Evolutionary conservation across 805 yeast genomes (phyloP).

Genomic region (Lachancea kluyveri): DNA sequence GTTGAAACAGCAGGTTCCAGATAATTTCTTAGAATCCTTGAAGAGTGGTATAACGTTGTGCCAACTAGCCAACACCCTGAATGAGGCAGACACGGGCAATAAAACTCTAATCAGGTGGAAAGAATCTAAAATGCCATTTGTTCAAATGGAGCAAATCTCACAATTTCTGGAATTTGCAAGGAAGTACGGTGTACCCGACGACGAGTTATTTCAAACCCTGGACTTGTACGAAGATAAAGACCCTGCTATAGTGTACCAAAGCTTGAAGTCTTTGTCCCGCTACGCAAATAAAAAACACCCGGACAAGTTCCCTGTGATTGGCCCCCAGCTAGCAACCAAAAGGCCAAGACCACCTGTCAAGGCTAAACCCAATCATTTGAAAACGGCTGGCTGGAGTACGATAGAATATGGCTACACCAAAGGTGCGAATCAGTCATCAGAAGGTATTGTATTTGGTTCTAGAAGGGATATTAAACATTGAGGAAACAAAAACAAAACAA

Average conservation of each 20-base stretch:
- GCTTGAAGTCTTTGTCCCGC: slow-evolving; percentile 68
- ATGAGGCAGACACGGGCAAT: slow-evolving; percentile 35
- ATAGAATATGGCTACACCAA: slow-evolving; percentile 54
- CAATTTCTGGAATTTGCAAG: slow-evolving; percentile 60
- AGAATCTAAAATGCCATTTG: slow-evolving; percentile 66
- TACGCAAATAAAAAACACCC: slow-evolving; percentile 53
- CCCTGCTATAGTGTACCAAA: slow-evolving; percentile 71
- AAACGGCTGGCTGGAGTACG: slow-evolving; percentile 47
- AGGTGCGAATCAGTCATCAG: slow-evolving; percentile 50
- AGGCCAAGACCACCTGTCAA: slow-evolving; percentile 47
- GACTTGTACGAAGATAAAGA: slow-evolving; percentile 71
- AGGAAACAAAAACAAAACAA: too few relatives aligned
- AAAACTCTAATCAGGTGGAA: slow-evolving; percentile 40
- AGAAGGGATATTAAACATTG: slow-evolving; percentile 39
- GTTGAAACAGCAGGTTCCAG: slow-evolving; percentile 28
- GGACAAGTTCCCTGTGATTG: slow-evolving; percentile 42
- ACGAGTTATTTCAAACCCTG: slow-evolving; percentile 72
- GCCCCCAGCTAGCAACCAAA: slow-evolving; percentile 49
- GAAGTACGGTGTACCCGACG: slow-evolving; percentile 64
- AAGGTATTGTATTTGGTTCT: slow-evolving; percentile 49
- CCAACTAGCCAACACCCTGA: slow-evolving; percentile 31
- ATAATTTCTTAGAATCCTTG: slow-evolving; percentile 47
- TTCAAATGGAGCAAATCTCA: slow-evolving; percentile 77
- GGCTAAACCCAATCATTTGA: slow-evolving; percentile 45
- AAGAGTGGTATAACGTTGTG: slow-evolving; percentile 60